Evolutionary conservation across 768 basidiomycete species (phyloP), one percentile per base, ranked within the genome.

Genomic region (Boletellus ananas): DNA sequence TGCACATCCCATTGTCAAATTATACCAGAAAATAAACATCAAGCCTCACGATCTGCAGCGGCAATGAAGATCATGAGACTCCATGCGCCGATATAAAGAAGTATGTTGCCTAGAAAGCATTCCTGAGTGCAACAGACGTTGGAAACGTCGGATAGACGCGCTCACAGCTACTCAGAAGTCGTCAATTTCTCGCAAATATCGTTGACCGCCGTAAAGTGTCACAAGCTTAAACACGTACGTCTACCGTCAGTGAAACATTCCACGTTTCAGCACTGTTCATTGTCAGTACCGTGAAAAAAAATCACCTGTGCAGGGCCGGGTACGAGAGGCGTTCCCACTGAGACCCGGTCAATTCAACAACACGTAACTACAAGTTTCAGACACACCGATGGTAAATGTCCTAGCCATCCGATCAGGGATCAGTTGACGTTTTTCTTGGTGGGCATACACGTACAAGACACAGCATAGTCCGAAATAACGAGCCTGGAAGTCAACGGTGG

Each of bases 391-490:
- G 3, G 20, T 35, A 18, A 4, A n/a, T 3, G 23, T 21, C 21
- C 49, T 50, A 13, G 10, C 4, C 8, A n/a, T 33, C 18, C 6
- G 2, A 33, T 50, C 27, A 43, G 13, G 9, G 6, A 29, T 35
- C 4, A 23, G 23, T 36, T 6, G 8, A 10, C 2, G 11, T 8
- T 20, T 6, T 5, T n/a, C 16, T 7, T 11, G 29, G 3, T 8
- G 21, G 21, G 16, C n/a, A 23, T 20, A 10, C 17, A 23, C 42
- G 7, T 23, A 50, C 49, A 33, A 9, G 29, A 33, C 8, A 38
- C n/a, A n/a, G 5, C 29, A 50, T 13, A 50, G 10, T 1, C 49
- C 49, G 21, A 16, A 43, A 43, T 49, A 49, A 43, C 49, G 49
- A n/a, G 9, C 14, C 49, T 49, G 11, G 6, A 13, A n/a, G 5